phyloP scores from a whole-genome alignment of 805 yeast genomes.

The Soucietia sequanensis region DNA sequence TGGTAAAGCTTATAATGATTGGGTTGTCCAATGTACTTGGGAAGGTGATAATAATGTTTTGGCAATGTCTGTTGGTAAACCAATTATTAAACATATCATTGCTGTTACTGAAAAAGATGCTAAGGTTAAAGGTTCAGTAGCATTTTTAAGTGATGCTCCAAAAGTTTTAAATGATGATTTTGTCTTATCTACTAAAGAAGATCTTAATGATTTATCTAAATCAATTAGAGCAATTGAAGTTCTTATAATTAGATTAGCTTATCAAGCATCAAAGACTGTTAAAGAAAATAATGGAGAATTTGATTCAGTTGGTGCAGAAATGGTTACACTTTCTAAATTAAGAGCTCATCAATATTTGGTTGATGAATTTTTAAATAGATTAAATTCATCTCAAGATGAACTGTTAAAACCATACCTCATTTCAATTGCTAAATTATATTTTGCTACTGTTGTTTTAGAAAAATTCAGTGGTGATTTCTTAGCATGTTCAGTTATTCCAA shows the following conservation, averaged over 20 bases:
- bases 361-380: conserved; percentile 24
- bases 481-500: conserved; percentile 31
- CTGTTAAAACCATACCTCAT: conserved; percentile 27
- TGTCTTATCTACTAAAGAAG: conserved; percentile 24
- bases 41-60: conserved; percentile 49
- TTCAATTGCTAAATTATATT: conserved; percentile 32
- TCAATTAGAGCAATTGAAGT: conserved; percentile 41
- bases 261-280: conserved; percentile 25
- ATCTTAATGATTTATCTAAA: conserved; percentile 26
- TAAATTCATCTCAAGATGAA: conserved; percentile 20
- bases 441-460: conserved; percentile 29
- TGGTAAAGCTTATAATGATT: conserved; percentile 44
- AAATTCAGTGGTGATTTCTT: conserved; percentile 38
- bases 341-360: conserved; percentile 44
- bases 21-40: conserved; percentile 51
- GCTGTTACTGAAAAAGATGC: conserved; percentile 28
- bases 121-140: conserved; percentile 32
- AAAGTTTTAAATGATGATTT: conserved; percentile 18
- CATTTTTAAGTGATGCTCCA: conserved; percentile 29
- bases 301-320: conserved; percentile 37
- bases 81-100: conserved; percentile 32
- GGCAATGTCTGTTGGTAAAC: conserved; percentile 41
- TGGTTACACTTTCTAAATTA: conserved; percentile 41
- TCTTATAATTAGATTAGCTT: conserved; percentile 34
- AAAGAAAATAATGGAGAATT: conserved; percentile 26